These are phyloP conservation scores for Yamadazyma triangularis DNA, from an alignment of 1,139 yeast genomes.

Conservation along the genomic window DNA sequence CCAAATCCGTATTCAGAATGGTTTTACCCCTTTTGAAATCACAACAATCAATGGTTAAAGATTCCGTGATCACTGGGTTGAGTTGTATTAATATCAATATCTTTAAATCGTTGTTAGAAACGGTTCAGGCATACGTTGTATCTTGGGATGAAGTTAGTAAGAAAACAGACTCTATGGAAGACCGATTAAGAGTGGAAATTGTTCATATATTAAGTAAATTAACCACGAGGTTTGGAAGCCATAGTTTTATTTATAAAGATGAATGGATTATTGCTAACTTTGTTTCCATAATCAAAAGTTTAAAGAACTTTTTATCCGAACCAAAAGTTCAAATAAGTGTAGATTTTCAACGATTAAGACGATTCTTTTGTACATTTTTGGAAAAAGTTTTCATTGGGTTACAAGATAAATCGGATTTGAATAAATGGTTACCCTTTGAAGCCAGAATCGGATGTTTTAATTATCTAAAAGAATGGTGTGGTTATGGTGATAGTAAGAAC, in stretches of 20 bases:
- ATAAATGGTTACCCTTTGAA: constrained; percentile 73
- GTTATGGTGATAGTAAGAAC: constrained; percentile 64
- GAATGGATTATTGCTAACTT: constrained; percentile 66
- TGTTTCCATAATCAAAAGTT: constrained; percentile 59
- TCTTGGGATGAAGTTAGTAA: constrained; percentile 49
- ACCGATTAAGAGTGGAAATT: constrained; percentile 66
- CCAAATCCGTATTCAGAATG: constrained; percentile 83
- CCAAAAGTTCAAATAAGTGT: constrained; percentile 61
- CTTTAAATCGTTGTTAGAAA: constrained; percentile 76
- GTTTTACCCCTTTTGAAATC: constrained; percentile 77
- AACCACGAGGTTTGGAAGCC: constrained; percentile 59
- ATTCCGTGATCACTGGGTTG: constrained; percentile 81
- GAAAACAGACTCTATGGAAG: constrained; percentile 35
- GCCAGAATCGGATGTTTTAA: constrained; percentile 82
- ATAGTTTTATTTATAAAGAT: constrained; percentile 53
- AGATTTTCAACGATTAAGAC: constrained; percentile 70
- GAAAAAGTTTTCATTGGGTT: constrained; percentile 63
- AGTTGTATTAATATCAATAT: constrained; percentile 90
- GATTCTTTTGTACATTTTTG: constrained; percentile 75
- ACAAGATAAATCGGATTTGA: constrained; percentile 35
- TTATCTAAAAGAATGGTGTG: constrained; percentile 91
- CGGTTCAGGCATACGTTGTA: constrained; percentile 59
- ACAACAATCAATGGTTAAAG: constrained; percentile 67
- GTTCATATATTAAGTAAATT: constrained; percentile 70
- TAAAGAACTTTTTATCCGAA: constrained; percentile 58